These are phyloP conservation scores for Pseudotsuga menziesii DNA, from an alignment of 75 land plant species.

Conservation along the genomic window DNA sequence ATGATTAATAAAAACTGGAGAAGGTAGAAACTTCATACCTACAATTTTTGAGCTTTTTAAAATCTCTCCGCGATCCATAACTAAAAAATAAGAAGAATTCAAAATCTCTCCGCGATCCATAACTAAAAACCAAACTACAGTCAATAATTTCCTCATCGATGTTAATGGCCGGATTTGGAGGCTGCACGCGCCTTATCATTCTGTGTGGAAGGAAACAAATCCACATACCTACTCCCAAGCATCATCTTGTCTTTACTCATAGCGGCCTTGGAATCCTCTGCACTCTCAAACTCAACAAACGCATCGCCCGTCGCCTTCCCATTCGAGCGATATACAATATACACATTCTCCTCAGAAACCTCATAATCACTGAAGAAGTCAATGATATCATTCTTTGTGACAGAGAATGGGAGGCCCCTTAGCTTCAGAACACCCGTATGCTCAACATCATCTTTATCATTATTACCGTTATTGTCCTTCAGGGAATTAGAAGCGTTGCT, in stretches of 20 bases:
- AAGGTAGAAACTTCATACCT: too few species aligned
- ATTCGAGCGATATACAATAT: conserved; percentile 69
- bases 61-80: too few species aligned
- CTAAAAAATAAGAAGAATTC: too few species aligned
- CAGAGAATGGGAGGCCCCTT: conserved; percentile 84
- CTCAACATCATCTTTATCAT: conserved; percentile 51
- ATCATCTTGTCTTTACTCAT: conserved; percentile 95
- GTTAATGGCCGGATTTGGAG: too few species aligned
- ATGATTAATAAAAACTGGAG: too few species aligned
- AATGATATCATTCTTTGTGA: conserved; percentile 52
- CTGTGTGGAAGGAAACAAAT: conserved; percentile 79
- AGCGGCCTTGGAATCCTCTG: conserved; percentile 71
- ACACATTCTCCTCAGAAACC: conserved; percentile 55
- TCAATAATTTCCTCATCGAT: too few species aligned
- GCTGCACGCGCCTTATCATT: conserved; percentile 14
- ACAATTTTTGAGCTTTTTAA: too few species aligned
- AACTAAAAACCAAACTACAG: too few species aligned
- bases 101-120: too few species aligned
- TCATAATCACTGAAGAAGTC: conserved; percentile 70
- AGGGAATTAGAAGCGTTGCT: too few species aligned
- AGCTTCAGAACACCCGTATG: conserved; percentile 78
- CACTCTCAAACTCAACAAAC: conserved; percentile 69
- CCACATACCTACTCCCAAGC: conserved; percentile 81
- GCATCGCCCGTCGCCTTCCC: conserved; percentile 94
- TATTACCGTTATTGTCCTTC: too few species aligned